A percentile compares a stretch with the other conserved stretches of the same genome.
Evolutionary conservation across 1,139 yeast genomes (phyloP).

Genomic region (Martiniozyma asiatica): DNA sequence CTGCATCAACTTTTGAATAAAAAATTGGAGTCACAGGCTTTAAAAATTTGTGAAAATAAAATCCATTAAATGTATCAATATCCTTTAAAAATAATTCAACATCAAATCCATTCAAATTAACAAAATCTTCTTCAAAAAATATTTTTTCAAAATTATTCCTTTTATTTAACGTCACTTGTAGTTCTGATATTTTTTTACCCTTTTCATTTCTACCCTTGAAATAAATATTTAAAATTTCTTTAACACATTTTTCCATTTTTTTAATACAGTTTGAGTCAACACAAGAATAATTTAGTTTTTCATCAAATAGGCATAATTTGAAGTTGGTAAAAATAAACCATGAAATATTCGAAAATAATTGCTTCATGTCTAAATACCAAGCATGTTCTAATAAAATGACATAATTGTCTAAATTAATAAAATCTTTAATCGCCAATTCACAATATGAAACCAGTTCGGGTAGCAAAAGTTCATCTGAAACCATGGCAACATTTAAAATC

Average conservation of each 20-base stretch:
- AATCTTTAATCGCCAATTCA: slow-evolving; percentile 49
- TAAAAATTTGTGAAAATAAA: slow-evolving; percentile 33
- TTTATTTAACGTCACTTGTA: background rate
- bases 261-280: slow-evolving; percentile 13
- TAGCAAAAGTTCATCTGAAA: slow-evolving; percentile 55
- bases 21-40: slow-evolving; percentile 34
- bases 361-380: slow-evolving; percentile 36
- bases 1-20: slow-evolving; percentile 38
- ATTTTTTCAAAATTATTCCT: background rate
- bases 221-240: slow-evolving; percentile 16
- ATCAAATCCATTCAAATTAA: slow-evolving; percentile 20
- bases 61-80: slow-evolving; percentile 31
- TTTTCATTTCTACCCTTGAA: slow-evolving; percentile 12
- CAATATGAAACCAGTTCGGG: slow-evolving; percentile 48
- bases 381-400: slow-evolving; percentile 45
- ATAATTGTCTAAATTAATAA: slow-evolving; percentile 52
- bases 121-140: slow-evolving; percentile 1
- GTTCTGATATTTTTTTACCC: background rate
- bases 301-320: slow-evolving; percentile 48
- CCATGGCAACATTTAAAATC: slow-evolving; percentile 46
- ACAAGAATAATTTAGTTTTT: slow-evolving; percentile 9
- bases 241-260: slow-evolving; percentile 16
- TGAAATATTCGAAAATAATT: slow-evolving; percentile 47
- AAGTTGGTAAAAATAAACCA: slow-evolving; percentile 62
- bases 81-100: slow-evolving; percentile 26